phyloP scores from a whole-genome alignment of 2,329 filamentous ascomycete genomes.

The Aspergillus sp. region DNA sequence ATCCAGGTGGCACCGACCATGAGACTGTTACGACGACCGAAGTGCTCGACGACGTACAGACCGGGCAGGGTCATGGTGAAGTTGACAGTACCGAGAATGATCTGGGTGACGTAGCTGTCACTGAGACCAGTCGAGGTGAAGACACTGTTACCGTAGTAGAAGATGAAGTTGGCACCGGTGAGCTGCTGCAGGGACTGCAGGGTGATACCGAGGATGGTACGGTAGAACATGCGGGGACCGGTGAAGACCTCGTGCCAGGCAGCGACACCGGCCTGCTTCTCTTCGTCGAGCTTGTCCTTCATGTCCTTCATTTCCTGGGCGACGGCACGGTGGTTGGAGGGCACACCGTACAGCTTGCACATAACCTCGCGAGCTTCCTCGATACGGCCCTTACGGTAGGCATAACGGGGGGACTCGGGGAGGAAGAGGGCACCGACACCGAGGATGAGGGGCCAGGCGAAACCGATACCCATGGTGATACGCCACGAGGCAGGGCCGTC shows the following conservation, averaged over 20 bases:
- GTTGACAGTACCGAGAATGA: conserved; percentile 66
- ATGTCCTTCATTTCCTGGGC: conserved; percentile 55
- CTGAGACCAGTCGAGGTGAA: conserved; percentile 63
- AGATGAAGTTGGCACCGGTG: conserved; percentile 47
- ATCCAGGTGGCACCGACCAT: conserved; percentile 66
- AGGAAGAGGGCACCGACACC: conserved; percentile 52
- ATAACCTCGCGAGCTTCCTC: conserved; percentile 51
- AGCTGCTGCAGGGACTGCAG: conserved; percentile 46
- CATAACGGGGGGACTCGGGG: conserved; percentile 55
- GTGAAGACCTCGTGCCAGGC: conserved; percentile 43
- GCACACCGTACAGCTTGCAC: conserved; percentile 52
- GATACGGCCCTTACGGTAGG: conserved; percentile 50
- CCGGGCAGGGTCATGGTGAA: conserved; percentile 63
- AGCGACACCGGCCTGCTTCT: conserved; percentile 38
- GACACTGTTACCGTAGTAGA: conserved; percentile 54
- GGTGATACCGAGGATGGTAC: conserved; percentile 40
- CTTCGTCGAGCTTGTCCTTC: conserved; percentile 55
- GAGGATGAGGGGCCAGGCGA: conserved; percentile 54
- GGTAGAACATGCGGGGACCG: conserved; percentile 45
- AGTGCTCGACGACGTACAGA: conserved; percentile 66
- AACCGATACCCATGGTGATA: conserved; percentile 54
- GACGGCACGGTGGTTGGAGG: conserved; percentile 52
- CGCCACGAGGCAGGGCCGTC: conserved; percentile 44
- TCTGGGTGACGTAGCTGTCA: conserved; percentile 63
- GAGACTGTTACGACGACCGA: conserved; percentile 63